phyloP scores from a whole-genome alignment of 2,329 filamentous ascomycete species.

The Didymella glomerata region DNA sequence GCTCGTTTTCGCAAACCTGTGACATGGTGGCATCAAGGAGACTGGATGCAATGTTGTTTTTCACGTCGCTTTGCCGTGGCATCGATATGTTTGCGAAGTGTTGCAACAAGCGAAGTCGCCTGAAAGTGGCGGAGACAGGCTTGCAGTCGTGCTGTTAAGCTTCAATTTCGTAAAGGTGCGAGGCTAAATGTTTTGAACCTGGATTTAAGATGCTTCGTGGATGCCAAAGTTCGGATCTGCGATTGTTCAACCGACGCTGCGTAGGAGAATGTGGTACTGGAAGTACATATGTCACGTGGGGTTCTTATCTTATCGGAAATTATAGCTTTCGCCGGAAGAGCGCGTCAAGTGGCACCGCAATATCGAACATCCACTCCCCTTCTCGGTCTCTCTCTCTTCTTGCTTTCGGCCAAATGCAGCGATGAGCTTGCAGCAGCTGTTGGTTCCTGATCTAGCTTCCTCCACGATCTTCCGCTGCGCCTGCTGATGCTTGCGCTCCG shows the following conservation, averaged over 20 bases:
- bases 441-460: background rate
- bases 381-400: background rate
- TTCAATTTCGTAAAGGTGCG: background rate
- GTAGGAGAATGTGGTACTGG: background rate
- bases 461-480: constrained; percentile 3
- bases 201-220: background rate
- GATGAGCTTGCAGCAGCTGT: background rate
- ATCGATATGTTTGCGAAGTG: background rate
- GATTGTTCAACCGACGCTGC: background rate
- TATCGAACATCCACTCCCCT: background rate
- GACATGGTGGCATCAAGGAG: background rate
- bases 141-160: background rate
- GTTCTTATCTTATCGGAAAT: constrained; percentile 7
- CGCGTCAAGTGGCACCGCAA: constrained; percentile 6
- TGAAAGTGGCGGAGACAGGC: background rate
- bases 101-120: background rate
- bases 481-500: constrained; percentile 39
- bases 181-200: background rate
- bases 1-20: background rate
- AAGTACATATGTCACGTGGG: constrained; percentile 3
- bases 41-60: background rate
- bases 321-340: background rate
- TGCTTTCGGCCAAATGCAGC: constrained; percentile 7
- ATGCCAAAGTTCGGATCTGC: background rate
- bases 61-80: background rate